A percentile compares a stretch with the other conserved stretches of the same genome.
These are phyloP conservation scores for Acanthamoeba sp. DNA, from an alignment of 208 protist species.

Conservation along the genomic window DNA sequence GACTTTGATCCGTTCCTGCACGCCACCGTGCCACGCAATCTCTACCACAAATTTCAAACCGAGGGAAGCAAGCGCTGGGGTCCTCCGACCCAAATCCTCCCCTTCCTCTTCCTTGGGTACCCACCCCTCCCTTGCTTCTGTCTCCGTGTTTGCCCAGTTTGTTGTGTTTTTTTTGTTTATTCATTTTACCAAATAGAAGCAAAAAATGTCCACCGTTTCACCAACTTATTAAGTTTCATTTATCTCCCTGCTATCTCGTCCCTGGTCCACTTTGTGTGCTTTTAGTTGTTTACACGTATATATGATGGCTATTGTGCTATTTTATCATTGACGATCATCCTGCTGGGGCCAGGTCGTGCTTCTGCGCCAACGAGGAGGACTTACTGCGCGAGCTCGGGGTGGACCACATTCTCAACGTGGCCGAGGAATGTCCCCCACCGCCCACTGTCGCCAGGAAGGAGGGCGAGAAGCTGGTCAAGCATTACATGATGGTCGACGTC, in stretches of 20 bases:
- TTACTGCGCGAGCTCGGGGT: slow-evolving; percentile 9
- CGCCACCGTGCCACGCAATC: slow-evolving; percentile 15
- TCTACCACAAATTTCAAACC: slow-evolving; percentile 20
- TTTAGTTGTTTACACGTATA: no score
- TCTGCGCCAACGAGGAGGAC: slow-evolving; percentile 31
- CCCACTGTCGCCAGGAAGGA: slow-evolving; percentile 31
- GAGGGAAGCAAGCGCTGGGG: slow-evolving; percentile 47
- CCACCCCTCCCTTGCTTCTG: background rate
- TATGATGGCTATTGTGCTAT: no score
- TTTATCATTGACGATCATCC: background rate
- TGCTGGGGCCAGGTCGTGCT: slow-evolving; percentile 16
- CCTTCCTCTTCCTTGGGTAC: slow-evolving; percentile 59
- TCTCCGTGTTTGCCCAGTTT: background rate
- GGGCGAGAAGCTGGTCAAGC: slow-evolving; percentile 44
- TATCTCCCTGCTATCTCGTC: background rate
- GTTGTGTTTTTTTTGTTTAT: background rate
- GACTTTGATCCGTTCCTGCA: slow-evolving; percentile 56
- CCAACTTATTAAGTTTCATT: background rate
- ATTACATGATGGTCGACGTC: slow-evolving; percentile 58
- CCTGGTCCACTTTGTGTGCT: no score
- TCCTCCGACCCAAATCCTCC: slow-evolving; percentile 24
- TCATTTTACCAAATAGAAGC: background rate
- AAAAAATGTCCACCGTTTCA: background rate
- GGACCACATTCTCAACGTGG: slow-evolving; percentile 27
- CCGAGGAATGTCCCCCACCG: slow-evolving; percentile 32